A percentile compares a stretch with the other conserved stretches of the same genome.
phyloP scores from a whole-genome alignment of 1,284 basidiomycete species.

The Ustilago esculenta region DNA sequence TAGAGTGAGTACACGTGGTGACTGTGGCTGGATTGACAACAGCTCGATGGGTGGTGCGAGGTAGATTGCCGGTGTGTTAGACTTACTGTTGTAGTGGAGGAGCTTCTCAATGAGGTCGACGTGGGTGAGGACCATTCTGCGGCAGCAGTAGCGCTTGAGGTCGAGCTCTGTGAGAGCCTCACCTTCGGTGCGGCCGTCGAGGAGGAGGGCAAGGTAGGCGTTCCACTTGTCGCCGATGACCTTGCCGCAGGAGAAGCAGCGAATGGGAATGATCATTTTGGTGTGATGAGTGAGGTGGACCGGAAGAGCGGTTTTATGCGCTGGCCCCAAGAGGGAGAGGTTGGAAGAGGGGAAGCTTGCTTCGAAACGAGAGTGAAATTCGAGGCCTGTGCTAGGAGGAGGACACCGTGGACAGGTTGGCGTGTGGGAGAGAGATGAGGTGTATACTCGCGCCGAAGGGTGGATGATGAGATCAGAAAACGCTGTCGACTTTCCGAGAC shows the following conservation, averaged over 20 bases:
- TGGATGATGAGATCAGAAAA: too few relatives aligned
- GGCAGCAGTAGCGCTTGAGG: constrained; percentile 92
- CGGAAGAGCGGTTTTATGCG: constrained; percentile 17
- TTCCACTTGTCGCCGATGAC: constrained; percentile 67
- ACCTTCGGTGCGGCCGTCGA: constrained; percentile 70
- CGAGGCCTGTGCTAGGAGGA: too few relatives aligned
- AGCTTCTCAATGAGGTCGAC: constrained; percentile 97
- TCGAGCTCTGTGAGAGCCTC: constrained; percentile 91
- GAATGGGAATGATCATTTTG: constrained; percentile 62
- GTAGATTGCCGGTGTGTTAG: too few relatives aligned
- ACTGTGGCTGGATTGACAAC: neutral
- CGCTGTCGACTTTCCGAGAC: too few relatives aligned
- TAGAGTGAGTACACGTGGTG: neutral
- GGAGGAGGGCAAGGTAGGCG: constrained; percentile 63
- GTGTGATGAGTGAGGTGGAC: neutral
- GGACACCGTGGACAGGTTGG: too few relatives aligned
- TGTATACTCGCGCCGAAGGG: too few relatives aligned
- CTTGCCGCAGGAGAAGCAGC: constrained; percentile 67
- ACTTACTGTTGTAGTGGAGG: constrained; percentile 92
- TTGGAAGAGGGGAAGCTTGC: too few relatives aligned
- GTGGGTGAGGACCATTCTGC: constrained; percentile 96
- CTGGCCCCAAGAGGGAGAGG: too few relatives aligned
- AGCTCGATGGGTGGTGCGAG: too few relatives aligned
- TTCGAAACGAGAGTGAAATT: too few relatives aligned
- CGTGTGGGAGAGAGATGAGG: too few relatives aligned